Conservation (phyloP, 106 monocot species). For the Dendrobium chrysotoxum region DNA sequence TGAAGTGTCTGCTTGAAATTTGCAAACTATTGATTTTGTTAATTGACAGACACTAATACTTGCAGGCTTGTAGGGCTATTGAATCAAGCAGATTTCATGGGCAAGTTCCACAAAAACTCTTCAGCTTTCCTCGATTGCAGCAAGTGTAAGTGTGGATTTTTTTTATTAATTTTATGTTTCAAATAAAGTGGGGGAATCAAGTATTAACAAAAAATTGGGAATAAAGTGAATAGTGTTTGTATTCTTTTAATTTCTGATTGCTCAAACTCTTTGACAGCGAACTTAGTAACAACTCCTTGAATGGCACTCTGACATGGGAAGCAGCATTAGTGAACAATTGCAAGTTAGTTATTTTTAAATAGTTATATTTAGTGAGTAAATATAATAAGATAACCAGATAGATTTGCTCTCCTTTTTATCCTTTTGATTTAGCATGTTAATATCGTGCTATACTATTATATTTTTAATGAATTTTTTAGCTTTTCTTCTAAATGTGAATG, state of each 20-base stretch:
- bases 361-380: too few relatives aligned
- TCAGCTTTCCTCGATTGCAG: constrained; percentile 25
- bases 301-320: constrained; percentile 24
- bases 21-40: not conserved
- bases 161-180: not conserved
- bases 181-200: not conserved
- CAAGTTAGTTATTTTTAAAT: too few relatives aligned
- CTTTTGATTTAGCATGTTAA: too few relatives aligned
- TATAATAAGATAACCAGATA: too few relatives aligned
- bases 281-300: constrained; percentile 20
- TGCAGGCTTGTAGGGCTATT: constrained; percentile 13
- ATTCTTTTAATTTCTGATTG: not conserved
- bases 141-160: constrained; percentile 21
- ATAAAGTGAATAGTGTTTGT: not conserved
- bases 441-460: too few relatives aligned
- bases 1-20: not conserved
- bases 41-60: not conserved
- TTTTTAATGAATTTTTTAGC: too few relatives aligned
- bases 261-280: constrained; percentile 11
- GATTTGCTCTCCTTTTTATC: too few relatives aligned
- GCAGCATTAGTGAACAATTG: constrained; percentile 28
- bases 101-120: constrained; percentile 19
- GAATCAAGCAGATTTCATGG: constrained; percentile 20
- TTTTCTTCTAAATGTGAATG: too few relatives aligned
- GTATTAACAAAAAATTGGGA: not conserved